These are phyloP conservation scores for Boletales sp. DNA, from an alignment of 768 basidiomycete species.

Conservation along the genomic window DNA sequence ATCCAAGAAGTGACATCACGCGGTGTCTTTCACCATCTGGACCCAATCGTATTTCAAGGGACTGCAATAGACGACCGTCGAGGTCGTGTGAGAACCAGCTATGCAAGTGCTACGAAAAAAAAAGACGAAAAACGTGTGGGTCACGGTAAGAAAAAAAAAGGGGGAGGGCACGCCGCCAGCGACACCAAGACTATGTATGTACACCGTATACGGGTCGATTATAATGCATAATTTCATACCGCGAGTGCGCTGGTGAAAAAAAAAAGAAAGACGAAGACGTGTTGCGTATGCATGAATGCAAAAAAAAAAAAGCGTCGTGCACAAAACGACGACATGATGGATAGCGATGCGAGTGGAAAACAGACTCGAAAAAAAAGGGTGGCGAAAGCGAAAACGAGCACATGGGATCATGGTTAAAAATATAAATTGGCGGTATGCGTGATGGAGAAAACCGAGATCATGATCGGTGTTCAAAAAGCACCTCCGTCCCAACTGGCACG, in stretches of 20 bases:
- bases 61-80: conserved; percentile 9
- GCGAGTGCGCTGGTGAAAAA: conserved; percentile 1
- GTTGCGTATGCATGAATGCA: conserved; percentile 15
- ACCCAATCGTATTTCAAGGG: conserved; percentile 6
- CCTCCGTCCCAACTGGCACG: conserved; percentile 56
- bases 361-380: conserved; percentile 1
- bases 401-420: conserved; percentile 10
- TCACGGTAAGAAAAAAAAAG: conserved; percentile 11
- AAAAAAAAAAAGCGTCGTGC: conserved; percentile 1
- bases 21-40: conserved; percentile 1
- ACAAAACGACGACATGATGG: conserved; percentile 12
- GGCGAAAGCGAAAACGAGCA: conserved; percentile 12
- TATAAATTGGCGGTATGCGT: too few relatives aligned
- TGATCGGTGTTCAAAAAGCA: conserved; percentile 18
- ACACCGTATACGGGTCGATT: conserved; percentile 21
- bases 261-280: not conserved
- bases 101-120: conserved; percentile 10
- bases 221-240: conserved; percentile 27
- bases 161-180: conserved; percentile 8
- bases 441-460: too few relatives aligned
- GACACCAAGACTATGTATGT: conserved; percentile 29
- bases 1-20: too few relatives aligned
- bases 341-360: conserved; percentile 23
- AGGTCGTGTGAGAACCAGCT: conserved; percentile 16
- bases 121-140: not conserved